Conservation (phyloP, 768 basidiomycete species). For the Trametes cingulata region DNA sequence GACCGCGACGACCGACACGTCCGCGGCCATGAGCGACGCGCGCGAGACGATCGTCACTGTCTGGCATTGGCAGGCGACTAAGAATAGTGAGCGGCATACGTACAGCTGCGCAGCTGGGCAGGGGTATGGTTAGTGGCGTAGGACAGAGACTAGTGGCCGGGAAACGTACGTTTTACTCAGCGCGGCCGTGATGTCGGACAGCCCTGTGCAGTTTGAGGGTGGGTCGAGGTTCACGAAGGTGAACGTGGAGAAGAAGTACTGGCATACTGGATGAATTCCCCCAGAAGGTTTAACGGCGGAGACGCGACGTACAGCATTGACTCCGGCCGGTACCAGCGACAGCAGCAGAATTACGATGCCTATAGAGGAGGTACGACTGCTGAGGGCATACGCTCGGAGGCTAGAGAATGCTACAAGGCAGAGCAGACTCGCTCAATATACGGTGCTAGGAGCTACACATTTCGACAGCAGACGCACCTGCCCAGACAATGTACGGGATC, state of each 20-base stretch:
- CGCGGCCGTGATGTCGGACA: conserved; percentile 5
- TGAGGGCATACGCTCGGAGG: conserved; percentile 4
- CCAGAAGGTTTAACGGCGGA: too few species aligned
- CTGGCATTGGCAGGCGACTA: neutral
- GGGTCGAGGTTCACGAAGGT: neutral
- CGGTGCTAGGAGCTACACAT: too few species aligned
- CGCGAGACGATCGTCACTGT: conserved; percentile 14
- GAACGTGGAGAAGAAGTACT: conserved; percentile 15
- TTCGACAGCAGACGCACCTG: conserved; percentile 4
- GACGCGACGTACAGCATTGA: conserved; percentile 7
- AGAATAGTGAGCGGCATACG: neutral
- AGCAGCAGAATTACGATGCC: neutral
- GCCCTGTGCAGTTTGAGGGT: conserved; percentile 7
- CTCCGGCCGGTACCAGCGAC: conserved; percentile 1
- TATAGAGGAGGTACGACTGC: conserved; percentile 1
- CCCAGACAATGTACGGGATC: conserved; percentile 7
- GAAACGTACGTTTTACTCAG: conserved; percentile 5
- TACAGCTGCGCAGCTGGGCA: neutral
- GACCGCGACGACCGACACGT: neutral
- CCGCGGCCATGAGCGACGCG: conserved; percentile 6
- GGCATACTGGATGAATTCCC: neutral
- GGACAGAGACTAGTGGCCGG: neutral
- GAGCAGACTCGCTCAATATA: neutral
- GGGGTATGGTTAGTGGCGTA: neutral
- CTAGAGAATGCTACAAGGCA: neutral